phyloP scores from a whole-genome alignment of 345 rosid species.

The Angophora floribunda region DNA sequence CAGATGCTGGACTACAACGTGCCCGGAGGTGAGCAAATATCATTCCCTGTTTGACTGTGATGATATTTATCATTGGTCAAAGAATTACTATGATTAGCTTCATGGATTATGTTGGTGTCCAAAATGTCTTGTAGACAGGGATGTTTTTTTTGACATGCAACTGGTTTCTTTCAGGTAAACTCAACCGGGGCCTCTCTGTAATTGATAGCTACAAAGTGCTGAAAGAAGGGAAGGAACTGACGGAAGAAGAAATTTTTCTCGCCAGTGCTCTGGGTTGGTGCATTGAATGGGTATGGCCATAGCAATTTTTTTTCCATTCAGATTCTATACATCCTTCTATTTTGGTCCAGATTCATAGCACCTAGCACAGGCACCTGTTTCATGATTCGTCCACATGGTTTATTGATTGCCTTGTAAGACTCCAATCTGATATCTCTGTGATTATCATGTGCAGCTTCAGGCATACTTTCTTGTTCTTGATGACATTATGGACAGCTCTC shows the following conservation, averaged over 20 bases:
- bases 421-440: not conserved
- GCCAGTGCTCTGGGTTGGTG: conserved; percentile 86
- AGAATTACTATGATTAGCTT: not conserved
- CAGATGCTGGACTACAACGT: conserved; percentile 96
- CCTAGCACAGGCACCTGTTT: not conserved
- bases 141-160: not conserved
- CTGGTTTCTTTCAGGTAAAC: conserved; percentile 44
- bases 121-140: not conserved
- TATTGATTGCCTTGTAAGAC: not conserved
- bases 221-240: conserved; percentile 53
- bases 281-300: conserved; percentile 68
- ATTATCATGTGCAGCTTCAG: conserved; percentile 47
- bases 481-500: conserved; percentile 81
- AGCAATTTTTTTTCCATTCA: not conserved
- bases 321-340: not conserved
- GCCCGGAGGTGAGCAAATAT: conserved; percentile 56
- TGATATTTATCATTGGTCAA: not conserved
- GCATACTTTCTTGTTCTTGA: conserved; percentile 77
- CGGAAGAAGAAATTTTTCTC: conserved; percentile 57
- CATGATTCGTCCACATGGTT: not conserved
- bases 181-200: conserved; percentile 91
- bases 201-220: conserved; percentile 66
- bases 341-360: not conserved
- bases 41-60: not conserved
- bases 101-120: not conserved